Base-by-base conservation (phyloP, 2,329 filamentous ascomycete genomes). In the Endothia cerciana region DNA sequence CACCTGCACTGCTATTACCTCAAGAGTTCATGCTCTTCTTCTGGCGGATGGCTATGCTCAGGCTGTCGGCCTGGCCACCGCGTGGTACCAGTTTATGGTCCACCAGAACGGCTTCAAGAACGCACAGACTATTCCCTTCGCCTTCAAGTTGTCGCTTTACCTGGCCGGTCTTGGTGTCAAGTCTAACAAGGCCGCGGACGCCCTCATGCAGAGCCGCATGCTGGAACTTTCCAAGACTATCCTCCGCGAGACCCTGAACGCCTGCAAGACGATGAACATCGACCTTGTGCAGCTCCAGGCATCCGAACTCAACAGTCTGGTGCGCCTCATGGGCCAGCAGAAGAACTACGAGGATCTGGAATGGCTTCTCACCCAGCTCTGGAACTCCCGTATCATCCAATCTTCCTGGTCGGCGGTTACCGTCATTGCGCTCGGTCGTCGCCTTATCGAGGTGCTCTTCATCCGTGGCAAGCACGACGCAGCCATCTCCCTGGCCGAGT, bases 121-220 rank as follows among this genome's bases (percentile, higher is more conserved):
- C 40, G 51, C 66, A n/a, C 55, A 57, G 66, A 66, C 60, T 19
- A 68, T 68, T 55, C 60, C 66, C 43, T 68, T 66, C 60, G 64
- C 66, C 41, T 68, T 68, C 66, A 68, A 68, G 64, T 43, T 68
- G 53, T 68, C 66, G 13, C 60, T 68, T 15, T 68, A 68, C 57
- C 64, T 68, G 36, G 66, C 66, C 45, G 66, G 66, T 22, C 61
- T 68, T 7, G 66, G 66, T 5, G 68, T 73, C 47, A 74, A 72
- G 62, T 71, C 71, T 41, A 76, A 74, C 65, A 71, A 70, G 58
- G 67, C 68, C 15, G 63, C 64, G 17, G 71, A 72, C 43, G 61
- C 60, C 57, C 49, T 40, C 64, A 62, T 66, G 57, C 66, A 68
- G 51, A 49, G 28, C 60, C 66, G 66, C 61, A 58, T 68, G 66